These are phyloP conservation scores for Calocybe cyanea DNA, from an alignment of 768 basidiomycete genomes.

Conservation along the genomic window DNA sequence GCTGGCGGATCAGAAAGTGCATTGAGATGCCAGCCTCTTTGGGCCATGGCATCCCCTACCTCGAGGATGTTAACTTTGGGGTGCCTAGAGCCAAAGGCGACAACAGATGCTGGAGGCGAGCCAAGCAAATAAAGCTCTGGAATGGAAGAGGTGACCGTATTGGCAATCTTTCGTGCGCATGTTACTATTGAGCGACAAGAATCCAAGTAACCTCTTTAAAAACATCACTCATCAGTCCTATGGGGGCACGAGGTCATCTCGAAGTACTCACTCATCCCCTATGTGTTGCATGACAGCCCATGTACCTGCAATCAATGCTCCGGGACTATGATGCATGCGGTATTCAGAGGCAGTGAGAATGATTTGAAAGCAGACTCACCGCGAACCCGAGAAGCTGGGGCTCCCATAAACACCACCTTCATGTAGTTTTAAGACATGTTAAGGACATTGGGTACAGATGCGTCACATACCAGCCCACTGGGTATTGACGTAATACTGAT, in stretches of 20 bases:
- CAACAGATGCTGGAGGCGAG: conserved; percentile 83
- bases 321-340: conserved; percentile 54
- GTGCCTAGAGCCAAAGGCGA: conserved; percentile 77
- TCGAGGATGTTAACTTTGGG: conserved; percentile 71
- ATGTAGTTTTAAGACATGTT: neutral
- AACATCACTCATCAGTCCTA: conserved; percentile 3
- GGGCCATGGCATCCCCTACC: conserved; percentile 86
- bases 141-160: conserved; percentile 60
- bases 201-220: conserved; percentile 75
- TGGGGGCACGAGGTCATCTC: neutral
- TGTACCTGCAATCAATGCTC: conserved; percentile 88
- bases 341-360: neutral
- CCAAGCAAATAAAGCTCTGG: conserved; percentile 88
- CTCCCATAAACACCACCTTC: conserved; percentile 86
- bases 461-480: conserved; percentile 62
- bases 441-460: neutral
- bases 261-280: conserved; percentile 68
- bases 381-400: conserved; percentile 85
- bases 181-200: conserved; percentile 83
- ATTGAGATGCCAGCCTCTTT: conserved; percentile 90
- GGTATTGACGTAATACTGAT: conserved; percentile 86
- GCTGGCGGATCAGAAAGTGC: conserved; percentile 75
- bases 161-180: conserved; percentile 66
- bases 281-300: conserved; percentile 97
- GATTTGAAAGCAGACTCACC: conserved; percentile 42